Conservation (phyloP, 225 moss, liverwort and hornwort species). For the Marchantia paleacea region DNA sequence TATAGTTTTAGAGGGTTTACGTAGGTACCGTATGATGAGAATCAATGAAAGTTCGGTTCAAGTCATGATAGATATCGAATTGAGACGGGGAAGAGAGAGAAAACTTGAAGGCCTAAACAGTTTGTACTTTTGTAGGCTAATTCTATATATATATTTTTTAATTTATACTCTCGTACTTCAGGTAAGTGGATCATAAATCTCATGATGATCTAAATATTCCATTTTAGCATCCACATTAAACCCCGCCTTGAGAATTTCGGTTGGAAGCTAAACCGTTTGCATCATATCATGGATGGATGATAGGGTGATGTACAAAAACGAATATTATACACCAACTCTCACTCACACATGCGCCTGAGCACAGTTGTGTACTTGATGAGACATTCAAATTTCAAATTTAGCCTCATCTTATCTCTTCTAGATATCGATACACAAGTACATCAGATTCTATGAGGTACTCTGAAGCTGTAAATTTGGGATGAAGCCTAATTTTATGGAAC, state of each 20-base stretch:
- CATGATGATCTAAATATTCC: constrained; percentile 17
- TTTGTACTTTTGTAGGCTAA: constrained; percentile 4
- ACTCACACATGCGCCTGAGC: constrained; percentile 5
- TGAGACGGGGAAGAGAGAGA: not conserved
- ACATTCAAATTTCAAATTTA: not conserved
- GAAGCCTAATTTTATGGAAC: not conserved
- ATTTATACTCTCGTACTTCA: constrained; percentile 7
- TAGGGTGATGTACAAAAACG: not conserved
- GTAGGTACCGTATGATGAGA: constrained; percentile 1
- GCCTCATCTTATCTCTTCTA: no score
- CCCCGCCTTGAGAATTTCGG: not conserved
- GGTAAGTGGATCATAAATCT: constrained; percentile 10
- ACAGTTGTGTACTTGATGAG: not conserved
- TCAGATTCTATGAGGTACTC: not conserved
- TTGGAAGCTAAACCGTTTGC: constrained; percentile 10
- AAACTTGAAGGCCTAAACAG: not conserved
- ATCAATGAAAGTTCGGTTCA: constrained; percentile 1
- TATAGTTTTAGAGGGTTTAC: not conserved
- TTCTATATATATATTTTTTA: not conserved
- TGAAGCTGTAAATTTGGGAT: not conserved
- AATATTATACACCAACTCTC: not conserved
- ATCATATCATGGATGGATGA: constrained; percentile 8
- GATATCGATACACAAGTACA: no score
- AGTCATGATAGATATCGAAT: not conserved
- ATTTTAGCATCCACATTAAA: constrained; percentile 5